Base-by-base conservation (phyloP, 1,139 yeast species). In the Magnusiomyces starmeri region DNA sequence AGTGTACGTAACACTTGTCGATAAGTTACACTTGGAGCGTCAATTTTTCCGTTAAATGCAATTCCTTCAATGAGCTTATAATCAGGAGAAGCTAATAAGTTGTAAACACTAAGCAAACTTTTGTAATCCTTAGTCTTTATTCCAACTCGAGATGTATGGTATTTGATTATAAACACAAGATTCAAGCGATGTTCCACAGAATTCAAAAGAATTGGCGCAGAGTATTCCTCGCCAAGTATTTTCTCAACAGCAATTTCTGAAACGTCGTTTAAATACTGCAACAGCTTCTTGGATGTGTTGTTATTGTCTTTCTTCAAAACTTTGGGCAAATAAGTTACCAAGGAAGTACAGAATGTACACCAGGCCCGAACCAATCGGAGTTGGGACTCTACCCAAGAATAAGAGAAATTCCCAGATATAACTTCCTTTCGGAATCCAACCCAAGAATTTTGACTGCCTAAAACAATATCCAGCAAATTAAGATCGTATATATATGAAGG, bases 301-400 rank as follows among this genome's bases (percentile, higher is more conserved):
- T 18, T 9, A 32, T 32, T 32, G 12, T 32, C 43, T 58, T 62
- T 16, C 63, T 60, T 20, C 12, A 46, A 14, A 7, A 35, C 67
- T 63, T 56, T 66, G 74, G 51, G 75, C 58, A 49, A n/a, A 61
- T 72, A 59, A 8, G 35, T 6, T 14, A 83, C 77, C 57, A 77
- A 77, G 0, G 94, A 80, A 0, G 94, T 82, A 29, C 85, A 58
- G 16, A 89, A 70, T 1, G 92, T 89, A 49, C 94, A 90, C 76
- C 85, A 82, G 0, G 95, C 78, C 62, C 82, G 83, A 2, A 87
- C 83, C 26, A 85, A 77, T 2, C 78, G 71, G 22, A 83, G 72
- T 62, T 88, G 96, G 1, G 92, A 77, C 50, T 81, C 76, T 21
- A 82, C 74, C 62, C 75, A 76, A 56, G 87, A 89, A 45, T 81